These are phyloP conservation scores for Magnusiomyces magnusii DNA, from an alignment of 1,139 yeast genomes.

Conservation along the genomic window DNA sequence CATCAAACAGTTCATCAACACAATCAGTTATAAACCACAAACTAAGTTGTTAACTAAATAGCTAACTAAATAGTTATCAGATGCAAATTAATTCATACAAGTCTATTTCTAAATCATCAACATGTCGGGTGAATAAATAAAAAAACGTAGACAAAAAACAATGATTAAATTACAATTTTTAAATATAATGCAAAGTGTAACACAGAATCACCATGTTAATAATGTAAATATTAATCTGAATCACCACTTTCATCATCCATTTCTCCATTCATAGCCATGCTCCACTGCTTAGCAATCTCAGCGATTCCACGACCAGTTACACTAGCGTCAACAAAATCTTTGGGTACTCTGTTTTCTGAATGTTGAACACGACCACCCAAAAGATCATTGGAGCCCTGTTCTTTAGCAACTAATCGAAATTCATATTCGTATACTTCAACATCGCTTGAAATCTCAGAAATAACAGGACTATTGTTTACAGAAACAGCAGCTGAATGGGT, in stretches of 20 bases:
- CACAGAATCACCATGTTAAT: neutral
- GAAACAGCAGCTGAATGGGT: neutral
- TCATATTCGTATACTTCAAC: constrained; percentile 34
- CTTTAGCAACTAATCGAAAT: constrained; percentile 61
- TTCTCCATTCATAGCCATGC: constrained; percentile 16
- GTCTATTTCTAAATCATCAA: too few relatives aligned
- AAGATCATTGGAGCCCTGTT: constrained; percentile 54
- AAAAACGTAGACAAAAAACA: too few relatives aligned
- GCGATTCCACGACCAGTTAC: constrained; percentile 38
- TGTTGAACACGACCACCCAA: constrained; percentile 58
- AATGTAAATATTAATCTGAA: too few relatives aligned
- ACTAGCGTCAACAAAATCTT: constrained; percentile 81
- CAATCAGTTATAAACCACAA: too few relatives aligned
- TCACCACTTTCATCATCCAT: neutral
- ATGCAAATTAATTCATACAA: too few relatives aligned
- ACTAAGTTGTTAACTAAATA: too few relatives aligned
- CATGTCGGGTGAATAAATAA: too few relatives aligned
- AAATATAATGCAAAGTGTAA: neutral
- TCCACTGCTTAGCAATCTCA: constrained; percentile 27
- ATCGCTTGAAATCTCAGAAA: constrained; percentile 1
- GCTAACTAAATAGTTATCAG: too few relatives aligned
- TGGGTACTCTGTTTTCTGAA: constrained; percentile 85
- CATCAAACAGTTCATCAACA: too few relatives aligned
- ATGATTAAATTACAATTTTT: too few relatives aligned
- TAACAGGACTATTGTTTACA: neutral